Percentiles rank a stretch among this genome's conserved stretches.
These are phyloP conservation scores for Diaporthe sp. DNA, from an alignment of 2,329 filamentous ascomycete species.

Conservation along the genomic window DNA sequence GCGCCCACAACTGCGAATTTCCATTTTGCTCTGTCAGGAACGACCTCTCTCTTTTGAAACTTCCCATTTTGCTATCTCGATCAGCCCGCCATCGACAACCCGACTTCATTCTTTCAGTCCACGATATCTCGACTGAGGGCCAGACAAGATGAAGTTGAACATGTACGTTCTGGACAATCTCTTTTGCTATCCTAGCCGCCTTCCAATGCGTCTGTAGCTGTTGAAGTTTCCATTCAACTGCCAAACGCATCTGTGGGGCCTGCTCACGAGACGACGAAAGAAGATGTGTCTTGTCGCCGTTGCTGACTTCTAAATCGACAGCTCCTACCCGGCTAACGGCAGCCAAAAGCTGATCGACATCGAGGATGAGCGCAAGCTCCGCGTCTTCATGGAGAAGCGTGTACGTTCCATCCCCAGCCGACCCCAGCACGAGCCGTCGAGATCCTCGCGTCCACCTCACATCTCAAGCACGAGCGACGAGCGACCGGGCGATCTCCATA, in stretches of 20 bases:
- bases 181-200: too few relatives aligned
- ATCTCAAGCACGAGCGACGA: constrained; percentile 5
- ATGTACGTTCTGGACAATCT: constrained; percentile 36
- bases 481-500: not conserved
- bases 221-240: not conserved
- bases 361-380: constrained; percentile 99
- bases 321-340: constrained; percentile 96
- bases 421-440: constrained; percentile 52
- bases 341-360: constrained; percentile 99
- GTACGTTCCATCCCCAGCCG: constrained; percentile 64
- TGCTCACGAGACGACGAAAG: constrained; percentile 18
- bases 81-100: constrained; percentile 41
- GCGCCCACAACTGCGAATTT: constrained; percentile 40
- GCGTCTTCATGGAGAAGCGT: constrained; percentile 98
- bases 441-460: constrained; percentile 32
- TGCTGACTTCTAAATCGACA: constrained; percentile 54
- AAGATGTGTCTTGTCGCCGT: constrained; percentile 1
- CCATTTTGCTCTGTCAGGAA: constrained; percentile 36
- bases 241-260: constrained; percentile 9
- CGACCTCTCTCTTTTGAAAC: constrained; percentile 33
- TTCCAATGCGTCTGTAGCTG: not conserved
- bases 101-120: constrained; percentile 48
- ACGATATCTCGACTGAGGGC: constrained; percentile 49
- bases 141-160: constrained; percentile 74
- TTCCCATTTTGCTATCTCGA: constrained; percentile 30